Evolutionary conservation across 1,284 basidiomycete genomes (phyloP), one percentile per base, ranked within the genome.

Genomic region (Trametes polyzona): DNA sequence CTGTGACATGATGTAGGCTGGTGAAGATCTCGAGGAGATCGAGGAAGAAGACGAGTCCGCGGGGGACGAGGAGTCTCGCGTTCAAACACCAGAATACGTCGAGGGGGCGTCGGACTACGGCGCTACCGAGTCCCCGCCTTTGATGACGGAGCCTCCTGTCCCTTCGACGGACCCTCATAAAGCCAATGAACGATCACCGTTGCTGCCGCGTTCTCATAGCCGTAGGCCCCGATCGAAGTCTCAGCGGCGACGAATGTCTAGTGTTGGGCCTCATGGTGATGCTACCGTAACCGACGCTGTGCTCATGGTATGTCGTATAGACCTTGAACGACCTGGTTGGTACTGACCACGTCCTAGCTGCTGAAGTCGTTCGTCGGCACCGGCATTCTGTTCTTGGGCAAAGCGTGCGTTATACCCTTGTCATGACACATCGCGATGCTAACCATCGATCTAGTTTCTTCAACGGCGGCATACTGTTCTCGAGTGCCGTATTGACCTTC

Each of bases 281-380:
- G 95, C 95, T 6, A 92, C 88, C 8, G 87, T 95, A 7, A 86
- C 88, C 0, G 93, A 97, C 72, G 95, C 95, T 8, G 86, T 95
- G 11, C 77, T 97, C 41, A 96, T 97, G 94, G 93, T 92, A 65
- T 48, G 82, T 71, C 21, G 19, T 32, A 47, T 29, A 11, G 17
- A 2, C n/a, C 24, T 41, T 48, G 14, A 53, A 0, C 7, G n/a
- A 33, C 7, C 4, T 12, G 55, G 35, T 53, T 47, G 41, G 41
- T 58, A 21, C 48, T 42, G n/a, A 57, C 27, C 7, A 16, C 17
- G 37, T 35, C 47, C 21, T 60, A 95, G 93, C 75, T 97, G 55
- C 76, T 97, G 59, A 98, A 99, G 74, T 90, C 93, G 0, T 99
- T 99, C 69, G 89, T 99, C 48, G 96, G 96, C 19, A 99, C 96